Base-by-base conservation (phyloP, 768 basidiomycete species). In the Phaffia australis region DNA sequence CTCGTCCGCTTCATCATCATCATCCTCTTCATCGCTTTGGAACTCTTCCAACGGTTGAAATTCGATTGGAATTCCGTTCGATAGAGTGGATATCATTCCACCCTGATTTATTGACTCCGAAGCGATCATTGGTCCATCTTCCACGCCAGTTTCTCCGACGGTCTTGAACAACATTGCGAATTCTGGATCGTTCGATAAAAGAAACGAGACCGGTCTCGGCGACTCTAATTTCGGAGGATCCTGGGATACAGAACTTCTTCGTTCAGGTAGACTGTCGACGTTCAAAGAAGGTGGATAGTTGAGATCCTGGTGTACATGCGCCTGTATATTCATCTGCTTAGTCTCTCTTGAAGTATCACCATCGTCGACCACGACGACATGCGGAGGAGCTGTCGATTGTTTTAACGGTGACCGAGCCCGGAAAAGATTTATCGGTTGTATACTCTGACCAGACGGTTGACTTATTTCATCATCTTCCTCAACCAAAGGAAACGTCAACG, bases 111-210 rank as follows among this genome's bases (percentile, higher is more conserved):
- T 29, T 60, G 59, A 27, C 25, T 27, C 2, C 1, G 25, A 5
- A 25, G 59, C 11, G 59, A 21, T 21, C 15, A 1, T 9, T 7
- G 35, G 1, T 5, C 7, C n/a, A 35, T 29, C 21, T 18, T 15
- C 19, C 6, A 15, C n/a, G 23, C 35, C 11, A 46, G 59, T 46
- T 49, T 35, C 9, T 27, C 46, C 16, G 29, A 23, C 18, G 59
- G 59, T 25, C 48, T 52, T 35, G 27, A 69, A 69, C 23, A 69
- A 50, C 48, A 48, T 48, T 18, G 67, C 47, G 35, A 69, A 69
- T 23, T 63, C 67, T 14, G 67, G 67, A 46, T 69, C 67, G 50
- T 69, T 63, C 8, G 56, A 50, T 27, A 69, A 32, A 27, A 69
- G 56, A 9, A 57, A 67, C 6, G 67, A 69, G 1, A 69, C 56